Evolutionary conservation across 2,329 filamentous ascomycete species (phyloP), one percentile per base, ranked within the genome.

Genomic region (Plenodomus lindquistii): DNA sequence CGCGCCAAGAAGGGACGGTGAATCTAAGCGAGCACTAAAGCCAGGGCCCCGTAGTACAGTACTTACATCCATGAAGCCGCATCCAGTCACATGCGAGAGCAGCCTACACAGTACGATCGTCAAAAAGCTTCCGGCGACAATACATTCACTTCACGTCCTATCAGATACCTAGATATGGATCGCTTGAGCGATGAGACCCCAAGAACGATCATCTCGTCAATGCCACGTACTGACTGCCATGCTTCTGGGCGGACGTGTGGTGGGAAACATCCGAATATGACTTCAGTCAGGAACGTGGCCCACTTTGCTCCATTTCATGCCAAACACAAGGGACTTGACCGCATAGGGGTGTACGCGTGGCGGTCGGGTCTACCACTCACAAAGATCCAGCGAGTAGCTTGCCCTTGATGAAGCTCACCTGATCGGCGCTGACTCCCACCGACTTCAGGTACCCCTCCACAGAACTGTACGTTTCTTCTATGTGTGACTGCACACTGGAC

Each of bases 391-490:
- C 60, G 41, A 59, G 56, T 37, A 76, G 51, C 44, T 69, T 66
- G 36, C 49, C 44, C 52, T 60, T 73, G 11, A 78, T 56, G 22
- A 55, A 53, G 31, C 66, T 62, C 47, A 71, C 58, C 59, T 70
- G 67, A 47, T 74, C 70, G 18, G 38, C 54, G 2, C 48, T 62
- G 24, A 79, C 71, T 5, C 87, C 88, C 63, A 87, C 85, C 2
- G 69, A 68, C 48, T 80, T 75, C 47, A 93, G 72, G 72, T 95
- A 96, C 9, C 65, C 71, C 27, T 82, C 73, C 1, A 91, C 74
- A 1, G 88, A 85, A 1, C 88, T 88, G 69, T 91, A 88, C 43
- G 73, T 78, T 3, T 75, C 69, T 2, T 81, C 65, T 4, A 96
- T 70, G 66, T 89, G 84, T 15, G 60, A 66, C 21, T 77, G 70